phyloP scores from a whole-genome alignment of 495 filamentous ascomycete species.

The Lasiosphaeria ovina region DNA sequence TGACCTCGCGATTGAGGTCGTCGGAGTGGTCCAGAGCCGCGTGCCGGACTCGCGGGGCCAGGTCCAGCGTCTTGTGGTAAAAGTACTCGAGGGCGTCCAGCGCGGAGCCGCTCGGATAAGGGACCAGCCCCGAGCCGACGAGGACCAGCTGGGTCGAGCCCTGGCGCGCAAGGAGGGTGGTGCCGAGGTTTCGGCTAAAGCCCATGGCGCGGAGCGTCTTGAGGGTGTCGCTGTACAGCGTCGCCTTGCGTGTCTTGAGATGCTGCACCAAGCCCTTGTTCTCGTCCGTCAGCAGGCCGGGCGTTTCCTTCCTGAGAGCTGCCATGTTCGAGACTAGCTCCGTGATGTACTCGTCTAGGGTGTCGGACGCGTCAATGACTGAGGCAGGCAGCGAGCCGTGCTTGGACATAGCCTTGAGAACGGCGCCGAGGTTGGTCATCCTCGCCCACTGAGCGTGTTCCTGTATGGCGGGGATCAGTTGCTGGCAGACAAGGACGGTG shows the following conservation, averaged over 20 bases:
- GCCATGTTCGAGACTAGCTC: constrained; percentile 66
- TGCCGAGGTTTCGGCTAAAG: constrained; percentile 73
- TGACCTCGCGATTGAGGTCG: constrained; percentile 75
- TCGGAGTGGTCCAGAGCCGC: constrained; percentile 69
- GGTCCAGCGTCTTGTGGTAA: constrained; percentile 73
- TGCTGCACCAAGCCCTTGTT: constrained; percentile 79
- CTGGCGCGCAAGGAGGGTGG: constrained; percentile 67
- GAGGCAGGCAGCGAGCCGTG: constrained; percentile 50
- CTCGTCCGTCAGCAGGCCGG: constrained; percentile 70
- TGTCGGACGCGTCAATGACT: constrained; percentile 54
- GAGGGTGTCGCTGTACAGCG: constrained; percentile 82
- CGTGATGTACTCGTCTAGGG: constrained; percentile 64
- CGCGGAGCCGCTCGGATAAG: constrained; percentile 14
- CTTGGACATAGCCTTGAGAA: constrained; percentile 50
- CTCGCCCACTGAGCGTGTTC: constrained; percentile 57
- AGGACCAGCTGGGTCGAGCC: constrained; percentile 66
- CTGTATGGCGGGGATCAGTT: constrained; percentile 53
- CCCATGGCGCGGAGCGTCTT: constrained; percentile 84
- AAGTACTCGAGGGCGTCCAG: constrained; percentile 59
- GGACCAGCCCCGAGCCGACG: constrained; percentile 30
- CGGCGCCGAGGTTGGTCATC: constrained; percentile 65
- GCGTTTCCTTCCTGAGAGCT: constrained; percentile 77
- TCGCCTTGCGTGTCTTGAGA: constrained; percentile 86
- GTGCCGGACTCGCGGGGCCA: constrained; percentile 64
- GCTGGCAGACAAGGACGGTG: constrained; percentile 52